Percentiles rank a stretch among this genome's conserved stretches.
Conservation (phyloP, 345 rosid species). For the Streptanthus diversifolius region DNA sequence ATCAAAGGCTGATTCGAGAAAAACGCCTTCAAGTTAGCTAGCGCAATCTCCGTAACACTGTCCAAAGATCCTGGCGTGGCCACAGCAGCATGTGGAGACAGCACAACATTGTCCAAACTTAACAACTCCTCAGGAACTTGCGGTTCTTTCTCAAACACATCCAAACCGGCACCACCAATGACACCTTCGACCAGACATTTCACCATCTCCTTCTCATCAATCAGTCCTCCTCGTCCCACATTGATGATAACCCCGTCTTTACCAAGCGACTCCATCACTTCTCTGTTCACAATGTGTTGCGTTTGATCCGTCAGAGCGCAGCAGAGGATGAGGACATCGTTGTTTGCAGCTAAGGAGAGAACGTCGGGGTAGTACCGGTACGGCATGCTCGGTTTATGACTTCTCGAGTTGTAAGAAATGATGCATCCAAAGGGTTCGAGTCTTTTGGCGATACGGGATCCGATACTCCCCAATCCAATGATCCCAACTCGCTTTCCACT, state of each 20-base stretch:
- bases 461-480: constrained; percentile 30
- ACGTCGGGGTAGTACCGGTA: constrained; percentile 19
- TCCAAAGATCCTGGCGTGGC: constrained; percentile 51
- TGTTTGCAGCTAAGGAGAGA: constrained; percentile 28
- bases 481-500: constrained; percentile 35
- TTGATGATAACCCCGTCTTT: constrained; percentile 30
- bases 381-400: not conserved
- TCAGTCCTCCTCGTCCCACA: constrained; percentile 29
- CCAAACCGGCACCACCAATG: constrained; percentile 74
- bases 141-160: constrained; percentile 81
- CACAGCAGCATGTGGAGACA: constrained; percentile 60
- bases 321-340: constrained; percentile 28
- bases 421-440: constrained; percentile 22
- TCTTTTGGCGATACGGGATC: constrained; percentile 27
- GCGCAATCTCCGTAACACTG: constrained; percentile 34
- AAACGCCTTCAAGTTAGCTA: constrained; percentile 64
- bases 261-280: constrained; percentile 36
- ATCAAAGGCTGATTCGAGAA: constrained; percentile 52
- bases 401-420: constrained; percentile 30
- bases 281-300: constrained; percentile 23
- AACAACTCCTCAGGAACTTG: constrained; percentile 48
- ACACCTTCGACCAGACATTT: constrained; percentile 51
- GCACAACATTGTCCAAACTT: constrained; percentile 61
- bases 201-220: constrained; percentile 53
- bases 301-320: constrained; percentile 26